phyloP scores from a whole-genome alignment of 805 yeast genomes.

The Myxozyma vanderwaltii region DNA sequence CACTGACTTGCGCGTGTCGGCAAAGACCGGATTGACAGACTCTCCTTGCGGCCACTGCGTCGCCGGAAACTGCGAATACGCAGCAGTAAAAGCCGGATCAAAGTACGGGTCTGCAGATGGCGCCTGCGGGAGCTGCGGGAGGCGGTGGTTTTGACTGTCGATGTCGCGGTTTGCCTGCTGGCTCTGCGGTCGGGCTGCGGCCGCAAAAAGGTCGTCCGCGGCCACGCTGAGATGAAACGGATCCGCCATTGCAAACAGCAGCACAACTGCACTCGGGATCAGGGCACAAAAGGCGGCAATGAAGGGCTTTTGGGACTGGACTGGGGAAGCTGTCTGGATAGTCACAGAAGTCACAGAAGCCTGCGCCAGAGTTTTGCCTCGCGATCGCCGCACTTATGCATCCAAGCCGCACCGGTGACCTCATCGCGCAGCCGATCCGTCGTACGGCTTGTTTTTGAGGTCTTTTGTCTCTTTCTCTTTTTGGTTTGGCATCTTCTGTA shows the following conservation, averaged over 20 bases:
- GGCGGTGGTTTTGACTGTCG: no score
- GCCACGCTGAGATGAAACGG: neutral
- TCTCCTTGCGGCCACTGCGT: neutral
- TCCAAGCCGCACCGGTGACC: constrained; percentile 4
- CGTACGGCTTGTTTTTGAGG: neutral
- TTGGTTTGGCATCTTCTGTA: no score
- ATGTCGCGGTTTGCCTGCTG: no score
- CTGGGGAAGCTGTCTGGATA: neutral
- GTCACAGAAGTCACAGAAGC: neutral
- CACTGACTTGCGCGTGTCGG: neutral
- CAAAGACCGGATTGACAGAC: neutral
- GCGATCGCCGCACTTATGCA: constrained; percentile 1
- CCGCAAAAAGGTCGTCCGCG: constrained; percentile 11
- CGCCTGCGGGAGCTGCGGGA: neutral
- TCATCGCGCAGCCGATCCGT: constrained; percentile 4
- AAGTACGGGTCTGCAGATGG: neutral
- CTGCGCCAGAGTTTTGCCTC: neutral
- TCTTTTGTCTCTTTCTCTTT: neutral
- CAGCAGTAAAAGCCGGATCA: neutral
- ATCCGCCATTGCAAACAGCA: no score
- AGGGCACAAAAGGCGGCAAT: no score
- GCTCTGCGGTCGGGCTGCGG: constrained; percentile 3
- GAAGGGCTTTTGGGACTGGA: no score
- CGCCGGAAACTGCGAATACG: neutral
- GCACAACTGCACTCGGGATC: no score